Conservation (phyloP, 2,329 filamentous ascomycete genomes). For the Dactylellina parvicollis region DNA sequence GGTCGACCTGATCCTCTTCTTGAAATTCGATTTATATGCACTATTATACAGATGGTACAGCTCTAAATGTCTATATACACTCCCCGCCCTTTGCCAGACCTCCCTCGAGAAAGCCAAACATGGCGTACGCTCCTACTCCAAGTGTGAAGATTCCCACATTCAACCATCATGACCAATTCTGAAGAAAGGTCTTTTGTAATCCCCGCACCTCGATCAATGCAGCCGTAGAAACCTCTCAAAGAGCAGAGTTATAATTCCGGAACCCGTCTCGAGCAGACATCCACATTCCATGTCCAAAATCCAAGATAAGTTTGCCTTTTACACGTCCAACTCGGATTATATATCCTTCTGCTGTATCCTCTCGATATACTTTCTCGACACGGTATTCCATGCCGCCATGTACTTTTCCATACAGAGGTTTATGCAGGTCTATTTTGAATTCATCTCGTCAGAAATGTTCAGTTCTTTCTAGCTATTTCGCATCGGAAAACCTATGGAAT, state of each 20-base stretch:
- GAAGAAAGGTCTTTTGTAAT: too few species aligned
- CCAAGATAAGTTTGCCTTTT: too few species aligned
- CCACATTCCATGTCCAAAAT: too few species aligned
- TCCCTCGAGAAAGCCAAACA: neutral
- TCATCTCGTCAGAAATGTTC: neutral
- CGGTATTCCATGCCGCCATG: slow-evolving; percentile 80
- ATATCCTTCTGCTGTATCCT: slow-evolving; percentile 68
- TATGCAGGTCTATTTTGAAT: slow-evolving; percentile 68
- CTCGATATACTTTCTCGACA: slow-evolving; percentile 74
- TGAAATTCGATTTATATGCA: slow-evolving; percentile 1
- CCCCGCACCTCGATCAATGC: too few species aligned
- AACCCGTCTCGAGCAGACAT: too few species aligned
- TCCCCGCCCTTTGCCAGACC: neutral
- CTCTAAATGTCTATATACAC: neutral
- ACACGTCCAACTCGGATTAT: neutral
- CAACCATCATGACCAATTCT: too few species aligned
- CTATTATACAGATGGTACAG: slow-evolving; percentile 20
- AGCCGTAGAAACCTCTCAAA: too few species aligned
- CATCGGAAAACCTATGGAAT: neutral
- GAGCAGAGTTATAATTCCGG: too few species aligned
- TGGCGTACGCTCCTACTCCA: too few species aligned
- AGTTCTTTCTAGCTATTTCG: neutral
- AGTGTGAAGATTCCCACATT: too few species aligned
- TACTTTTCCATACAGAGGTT: slow-evolving; percentile 86
- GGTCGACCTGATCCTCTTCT: too few species aligned